Base-by-base conservation (phyloP, 1,284 basidiomycete species). In the Boletus smithii region DNA sequence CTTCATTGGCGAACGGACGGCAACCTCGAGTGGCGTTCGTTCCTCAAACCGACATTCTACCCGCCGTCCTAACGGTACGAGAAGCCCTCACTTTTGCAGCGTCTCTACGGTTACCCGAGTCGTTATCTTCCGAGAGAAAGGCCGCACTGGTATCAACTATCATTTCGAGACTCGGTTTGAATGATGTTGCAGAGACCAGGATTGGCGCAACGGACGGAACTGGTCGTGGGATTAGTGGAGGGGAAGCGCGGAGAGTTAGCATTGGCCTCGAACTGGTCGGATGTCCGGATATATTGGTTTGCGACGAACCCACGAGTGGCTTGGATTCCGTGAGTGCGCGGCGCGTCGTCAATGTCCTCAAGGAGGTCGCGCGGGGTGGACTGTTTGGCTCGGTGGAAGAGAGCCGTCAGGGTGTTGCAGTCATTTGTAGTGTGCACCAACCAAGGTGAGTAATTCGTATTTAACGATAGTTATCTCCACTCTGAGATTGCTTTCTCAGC, bases 401-500 rank as follows among this genome's bases (percentile, higher is more conserved):
- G 0, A 46, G 37, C 9, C 41, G 36, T 16, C 53, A 29, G 6
- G 62, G 64, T 1, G 62, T 68, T 14, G 88, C 89, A 0, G 83
- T 95, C 33, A 83, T 95, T 46, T 88, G 88, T 18, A 88, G 85
- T 3, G 90, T 94, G 38, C 91, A 95, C 68, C 91, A 92, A 63
- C 91, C 90, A 4, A 85, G 80, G 83, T 79, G 60, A 37, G 71
- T 59, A 16, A 18, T 43, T 29, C 51, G 14, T 31, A 13, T 48
- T 32, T 26, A 18, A 23, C 27, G 22, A 16, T 35, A 9, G 27
- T 36, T 22, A 31, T 26, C 5, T 27, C 22, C 4, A 34, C 20
- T 16, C 41, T 41, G 34, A 52, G 22, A 13, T 37, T 8, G 0
- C 8, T 26, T 32, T 33, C 35, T 6, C 38, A 87, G 83, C 52